phyloP scores from a whole-genome alignment of 257 asterid genomes.

The Echites panduratus region DNA sequence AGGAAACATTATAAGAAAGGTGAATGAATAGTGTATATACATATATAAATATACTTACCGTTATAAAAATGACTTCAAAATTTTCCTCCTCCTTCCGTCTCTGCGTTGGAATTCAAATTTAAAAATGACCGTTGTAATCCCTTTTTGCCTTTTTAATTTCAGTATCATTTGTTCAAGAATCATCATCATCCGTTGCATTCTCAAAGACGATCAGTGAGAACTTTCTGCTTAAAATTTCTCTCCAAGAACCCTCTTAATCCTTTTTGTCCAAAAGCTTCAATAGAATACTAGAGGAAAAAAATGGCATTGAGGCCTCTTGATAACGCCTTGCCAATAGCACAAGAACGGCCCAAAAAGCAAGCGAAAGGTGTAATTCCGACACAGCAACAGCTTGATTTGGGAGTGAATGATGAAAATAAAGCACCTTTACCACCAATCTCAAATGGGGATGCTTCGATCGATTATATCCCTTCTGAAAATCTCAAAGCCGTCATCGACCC shows the following conservation, averaged over 20 bases:
- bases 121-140: conserved; percentile 63
- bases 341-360: conserved; percentile 76
- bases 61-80: conserved; percentile 20
- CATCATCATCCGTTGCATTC: not conserved
- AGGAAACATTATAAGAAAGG: too few species aligned
- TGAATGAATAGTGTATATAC: too few species aligned
- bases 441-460: conserved; percentile 55
- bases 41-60: too few species aligned
- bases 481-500: conserved; percentile 59
- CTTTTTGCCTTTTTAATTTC: conserved; percentile 18
- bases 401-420: conserved; percentile 66
- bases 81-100: not conserved
- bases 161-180: not conserved
- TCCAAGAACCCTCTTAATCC: not conserved
- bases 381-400: conserved; percentile 39
- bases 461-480: conserved; percentile 61
- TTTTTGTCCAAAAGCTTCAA: not conserved
- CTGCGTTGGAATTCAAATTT: conserved; percentile 40
- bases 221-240: too few species aligned
- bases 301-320: conserved; percentile 91
- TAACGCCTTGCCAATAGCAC: conserved; percentile 51
- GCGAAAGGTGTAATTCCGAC: conserved; percentile 38
- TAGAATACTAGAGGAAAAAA: conserved; percentile 18
- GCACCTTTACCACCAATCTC: conserved; percentile 35
- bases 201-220: conserved; percentile 1